These are phyloP conservation scores for Geosmithia flava DNA, from an alignment of 2,329 filamentous ascomycete genomes.

Conservation along the genomic window DNA sequence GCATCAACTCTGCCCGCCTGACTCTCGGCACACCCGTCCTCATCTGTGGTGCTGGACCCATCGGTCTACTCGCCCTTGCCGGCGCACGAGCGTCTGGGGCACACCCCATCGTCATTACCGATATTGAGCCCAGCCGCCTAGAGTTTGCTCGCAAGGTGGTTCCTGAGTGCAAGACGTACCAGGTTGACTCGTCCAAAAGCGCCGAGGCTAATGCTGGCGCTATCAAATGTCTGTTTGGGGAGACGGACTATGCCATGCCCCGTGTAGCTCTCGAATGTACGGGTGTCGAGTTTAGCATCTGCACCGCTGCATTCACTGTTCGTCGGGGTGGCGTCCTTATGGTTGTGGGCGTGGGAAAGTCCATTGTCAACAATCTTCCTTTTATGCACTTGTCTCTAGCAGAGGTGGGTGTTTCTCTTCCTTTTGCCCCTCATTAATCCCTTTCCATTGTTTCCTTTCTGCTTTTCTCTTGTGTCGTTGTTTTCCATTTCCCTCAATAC, in stretches of 20 bases:
- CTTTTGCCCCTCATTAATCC: background rate
- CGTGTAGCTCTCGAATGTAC: slow-evolving; percentile 53
- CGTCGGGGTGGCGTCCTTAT: slow-evolving; percentile 47
- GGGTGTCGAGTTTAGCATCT: slow-evolving; percentile 50
- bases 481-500: background rate
- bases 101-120: slow-evolving; percentile 51
- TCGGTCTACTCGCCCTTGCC: slow-evolving; percentile 46
- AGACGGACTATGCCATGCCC: slow-evolving; percentile 42
- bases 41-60: slow-evolving; percentile 51
- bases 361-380: slow-evolving; percentile 51
- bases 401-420: slow-evolving; percentile 28
- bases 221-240: slow-evolving; percentile 31
- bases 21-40: slow-evolving; percentile 41
- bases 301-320: slow-evolving; percentile 43
- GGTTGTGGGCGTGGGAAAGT: slow-evolving; percentile 51
- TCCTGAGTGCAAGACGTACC: slow-evolving; percentile 3
- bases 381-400: slow-evolving; percentile 55
- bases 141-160: slow-evolving; percentile 2
- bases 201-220: slow-evolving; percentile 2
- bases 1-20: slow-evolving; percentile 39
- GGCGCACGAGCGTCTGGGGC: slow-evolving; percentile 49
- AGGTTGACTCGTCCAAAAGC: background rate
- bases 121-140: slow-evolving; percentile 30
- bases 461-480: background rate
- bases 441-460: background rate